These are phyloP conservation scores for Leccinum holopus DNA, from an alignment of 1,284 basidiomycete species.

Conservation along the genomic window DNA sequence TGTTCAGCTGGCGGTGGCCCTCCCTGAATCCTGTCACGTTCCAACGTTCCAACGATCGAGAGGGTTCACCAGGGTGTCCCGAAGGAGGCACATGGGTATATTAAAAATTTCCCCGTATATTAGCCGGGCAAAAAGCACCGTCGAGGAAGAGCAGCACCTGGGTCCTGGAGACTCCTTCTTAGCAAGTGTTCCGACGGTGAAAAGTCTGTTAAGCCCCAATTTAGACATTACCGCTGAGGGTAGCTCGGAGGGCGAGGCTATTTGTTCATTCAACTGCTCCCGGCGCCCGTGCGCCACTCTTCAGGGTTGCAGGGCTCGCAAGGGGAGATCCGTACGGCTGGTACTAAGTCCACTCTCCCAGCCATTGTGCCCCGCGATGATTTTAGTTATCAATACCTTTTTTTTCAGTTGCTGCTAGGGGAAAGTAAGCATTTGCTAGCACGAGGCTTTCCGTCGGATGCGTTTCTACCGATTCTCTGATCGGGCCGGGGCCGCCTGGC, in stretches of 20 bases:
- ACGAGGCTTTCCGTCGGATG: slow-evolving; percentile 4
- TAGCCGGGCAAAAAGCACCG: slow-evolving; percentile 7
- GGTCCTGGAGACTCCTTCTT: neutral
- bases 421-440: slow-evolving; percentile 5
- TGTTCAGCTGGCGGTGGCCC: neutral
- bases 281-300: neutral
- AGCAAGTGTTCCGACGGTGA: neutral
- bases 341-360: neutral
- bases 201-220: slow-evolving; percentile 13
- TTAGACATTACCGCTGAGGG: slow-evolving; percentile 13
- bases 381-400: neutral
- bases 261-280: neutral
- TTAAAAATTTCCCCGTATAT: neutral
- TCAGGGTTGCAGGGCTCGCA: neutral
- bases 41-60: neutral
- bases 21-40: too few species aligned
- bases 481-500: slow-evolving; percentile 4
- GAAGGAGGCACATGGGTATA: slow-evolving; percentile 2
- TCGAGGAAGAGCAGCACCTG: neutral
- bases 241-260: neutral
- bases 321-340: neutral
- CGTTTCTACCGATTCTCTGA: neutral
- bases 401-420: slow-evolving; percentile 1
- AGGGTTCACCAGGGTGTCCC: neutral
- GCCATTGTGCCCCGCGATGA: neutral